Conservation (phyloP, 495 filamentous ascomycete species). For the Penicillium pancosmium region DNA sequence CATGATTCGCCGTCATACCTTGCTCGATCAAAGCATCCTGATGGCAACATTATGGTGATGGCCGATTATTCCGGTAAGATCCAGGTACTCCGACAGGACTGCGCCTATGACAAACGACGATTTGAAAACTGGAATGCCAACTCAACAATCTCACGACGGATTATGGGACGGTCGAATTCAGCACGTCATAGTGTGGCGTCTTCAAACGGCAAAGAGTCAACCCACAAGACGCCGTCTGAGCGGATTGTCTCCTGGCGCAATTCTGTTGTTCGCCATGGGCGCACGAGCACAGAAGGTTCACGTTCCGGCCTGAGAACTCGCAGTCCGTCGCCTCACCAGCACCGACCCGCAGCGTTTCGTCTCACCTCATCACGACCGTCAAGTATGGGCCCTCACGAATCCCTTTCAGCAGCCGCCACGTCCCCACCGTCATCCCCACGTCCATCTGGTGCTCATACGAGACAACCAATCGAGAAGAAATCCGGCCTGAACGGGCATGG, state of each 20-base stretch:
- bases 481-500: conserved; percentile 3
- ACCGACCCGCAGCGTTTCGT: conserved; percentile 16
- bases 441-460: conserved; percentile 33
- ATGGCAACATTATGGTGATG: conserved; percentile 90
- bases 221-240: conserved; percentile 68
- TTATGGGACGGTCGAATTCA: conserved; percentile 70
- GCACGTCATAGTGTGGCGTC: conserved; percentile 55
- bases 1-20: conserved; percentile 71
- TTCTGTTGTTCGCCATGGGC: conserved; percentile 62
- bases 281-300: conserved; percentile 53
- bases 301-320: conserved; percentile 46
- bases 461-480: conserved; percentile 22
- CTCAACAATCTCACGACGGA: conserved; percentile 76
- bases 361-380: conserved; percentile 28
- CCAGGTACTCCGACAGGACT: conserved; percentile 94
- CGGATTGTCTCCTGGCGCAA: conserved; percentile 93
- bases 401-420: conserved; percentile 35
- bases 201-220: conserved; percentile 47
- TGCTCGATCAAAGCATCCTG: conserved; percentile 70
- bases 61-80: conserved; percentile 87
- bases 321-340: conserved; percentile 56
- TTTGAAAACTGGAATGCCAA: conserved; percentile 56
- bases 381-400: conserved; percentile 28
- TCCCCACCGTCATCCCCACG: conserved; percentile 43
- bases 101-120: conserved; percentile 67